Evolutionary conservation across 202 grass and related monocot species (phyloP).

Genomic region (Panicum hallii): DNA sequence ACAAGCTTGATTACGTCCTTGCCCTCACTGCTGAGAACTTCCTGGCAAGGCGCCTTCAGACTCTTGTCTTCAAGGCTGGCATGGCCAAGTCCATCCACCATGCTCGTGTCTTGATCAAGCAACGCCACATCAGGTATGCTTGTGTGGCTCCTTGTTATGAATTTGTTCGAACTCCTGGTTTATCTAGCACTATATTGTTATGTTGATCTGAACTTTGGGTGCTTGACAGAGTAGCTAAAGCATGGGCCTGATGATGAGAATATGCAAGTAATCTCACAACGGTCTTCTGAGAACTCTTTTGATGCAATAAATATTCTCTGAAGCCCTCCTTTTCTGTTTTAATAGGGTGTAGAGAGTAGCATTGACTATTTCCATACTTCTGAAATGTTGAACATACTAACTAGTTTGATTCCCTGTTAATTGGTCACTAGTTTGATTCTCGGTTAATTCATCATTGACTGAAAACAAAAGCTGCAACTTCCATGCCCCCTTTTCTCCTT

Average conservation of each 20-base stretch:
- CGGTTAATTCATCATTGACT: background rate
- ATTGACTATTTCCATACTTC: background rate
- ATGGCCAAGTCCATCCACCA: slow-evolving; percentile 90
- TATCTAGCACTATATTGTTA: background rate
- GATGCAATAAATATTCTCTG: slow-evolving; percentile 49
- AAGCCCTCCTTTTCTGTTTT: background rate
- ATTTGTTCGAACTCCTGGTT: background rate
- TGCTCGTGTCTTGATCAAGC: slow-evolving; percentile 83
- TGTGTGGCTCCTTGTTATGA: background rate
- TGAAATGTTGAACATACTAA: background rate
- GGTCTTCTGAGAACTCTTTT: slow-evolving; percentile 58
- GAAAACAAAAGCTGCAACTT: background rate
- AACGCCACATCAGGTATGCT: slow-evolving; percentile 74
- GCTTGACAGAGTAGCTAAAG: background rate
- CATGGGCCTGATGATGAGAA: slow-evolving; percentile 51
- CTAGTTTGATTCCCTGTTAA: background rate
- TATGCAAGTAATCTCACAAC: slow-evolving; percentile 43
- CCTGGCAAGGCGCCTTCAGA: slow-evolving; percentile 76
- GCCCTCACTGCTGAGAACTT: slow-evolving; percentile 82
- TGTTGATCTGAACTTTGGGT: background rate
- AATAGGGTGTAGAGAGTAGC: background rate
- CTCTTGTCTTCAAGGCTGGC: slow-evolving; percentile 85
- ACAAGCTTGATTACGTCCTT: slow-evolving; percentile 88
- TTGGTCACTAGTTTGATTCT: background rate
- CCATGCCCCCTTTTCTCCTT: background rate